These are phyloP conservation scores for Paramyrothecium sp. DNA, from an alignment of 2,329 filamentous ascomycete species.

Conservation along the genomic window DNA sequence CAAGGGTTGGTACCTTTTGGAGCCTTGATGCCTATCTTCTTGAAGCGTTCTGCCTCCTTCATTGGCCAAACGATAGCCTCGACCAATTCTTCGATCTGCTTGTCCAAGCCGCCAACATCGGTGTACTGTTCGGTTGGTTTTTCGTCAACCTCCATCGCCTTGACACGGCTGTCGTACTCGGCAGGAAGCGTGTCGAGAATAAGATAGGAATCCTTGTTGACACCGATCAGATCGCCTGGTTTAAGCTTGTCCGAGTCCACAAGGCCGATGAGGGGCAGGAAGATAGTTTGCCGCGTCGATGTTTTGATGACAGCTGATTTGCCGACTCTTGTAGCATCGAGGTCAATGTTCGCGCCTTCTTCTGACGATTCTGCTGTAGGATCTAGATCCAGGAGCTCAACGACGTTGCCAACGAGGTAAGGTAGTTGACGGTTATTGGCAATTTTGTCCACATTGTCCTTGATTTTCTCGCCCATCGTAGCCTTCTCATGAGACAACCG, in stretches of 20 bases:
- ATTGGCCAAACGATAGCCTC: conserved; percentile 99
- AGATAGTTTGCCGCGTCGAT: conserved; percentile 96
- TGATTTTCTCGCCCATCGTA: conserved; percentile 97
- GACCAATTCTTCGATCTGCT: conserved; percentile 98
- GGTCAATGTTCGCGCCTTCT: conserved; percentile 97
- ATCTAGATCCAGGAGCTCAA: conserved; percentile 94
- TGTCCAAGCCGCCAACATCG: conserved; percentile 95
- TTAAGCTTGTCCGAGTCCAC: conserved; percentile 95
- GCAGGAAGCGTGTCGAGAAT: conserved; percentile 95
- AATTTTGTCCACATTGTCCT: conserved; percentile 98
- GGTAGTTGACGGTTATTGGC: conserved; percentile 98
- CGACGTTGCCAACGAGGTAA: conserved; percentile 97
- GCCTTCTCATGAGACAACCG: conserved; percentile 93
- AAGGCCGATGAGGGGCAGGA: conserved; percentile 92
- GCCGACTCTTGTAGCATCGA: conserved; percentile 93
- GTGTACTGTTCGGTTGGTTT: conserved; percentile 99
- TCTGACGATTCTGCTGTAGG: conserved; percentile 94
- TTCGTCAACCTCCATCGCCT: conserved; percentile 99
- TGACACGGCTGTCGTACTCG: conserved; percentile 97
- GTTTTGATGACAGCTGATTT: conserved; percentile 99
- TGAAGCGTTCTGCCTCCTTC: conserved; percentile 99
- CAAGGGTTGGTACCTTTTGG: conserved; percentile 72
- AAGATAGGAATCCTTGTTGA: conserved; percentile 98
- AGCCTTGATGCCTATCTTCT: conserved; percentile 99
- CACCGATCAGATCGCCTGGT: conserved; percentile 93